phyloP scores from a whole-genome alignment of 1,284 basidiomycete species.

The Pascua guehoae region DNA sequence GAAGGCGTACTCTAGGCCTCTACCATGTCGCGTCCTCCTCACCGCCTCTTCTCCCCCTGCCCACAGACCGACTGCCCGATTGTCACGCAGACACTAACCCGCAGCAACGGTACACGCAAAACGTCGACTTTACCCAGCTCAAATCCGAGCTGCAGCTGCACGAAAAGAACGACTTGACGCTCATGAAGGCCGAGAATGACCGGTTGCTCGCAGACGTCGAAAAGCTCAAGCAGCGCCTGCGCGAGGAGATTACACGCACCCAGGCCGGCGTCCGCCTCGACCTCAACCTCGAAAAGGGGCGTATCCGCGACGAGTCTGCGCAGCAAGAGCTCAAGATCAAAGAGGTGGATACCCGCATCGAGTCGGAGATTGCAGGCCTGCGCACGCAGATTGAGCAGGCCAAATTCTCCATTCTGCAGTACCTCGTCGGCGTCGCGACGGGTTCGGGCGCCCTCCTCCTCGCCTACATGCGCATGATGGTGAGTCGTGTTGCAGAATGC shows the following conservation, averaged over 20 bases:
- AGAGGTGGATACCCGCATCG: conserved; percentile 96
- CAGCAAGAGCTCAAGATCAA: conserved; percentile 95
- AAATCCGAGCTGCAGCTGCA: conserved; percentile 94
- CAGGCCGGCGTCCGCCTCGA: conserved; percentile 93
- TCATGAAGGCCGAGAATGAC: conserved; percentile 95
- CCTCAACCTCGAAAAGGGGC: conserved; percentile 91
- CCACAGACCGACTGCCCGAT: too few species aligned
- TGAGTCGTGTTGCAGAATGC: conserved; percentile 18
- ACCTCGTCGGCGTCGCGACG: conserved; percentile 48
- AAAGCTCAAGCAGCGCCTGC: conserved; percentile 88
- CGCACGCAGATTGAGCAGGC: conserved; percentile 84
- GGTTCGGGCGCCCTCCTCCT: conserved; percentile 48
- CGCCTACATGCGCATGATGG: conserved; percentile 50
- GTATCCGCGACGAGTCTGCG: conserved; percentile 89
- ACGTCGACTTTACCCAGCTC: conserved; percentile 95
- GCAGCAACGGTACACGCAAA: conserved; percentile 84
- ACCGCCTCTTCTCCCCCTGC: not conserved
- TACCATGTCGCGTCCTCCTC: not conserved
- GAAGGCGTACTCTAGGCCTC: not conserved
- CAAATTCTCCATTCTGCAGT: conserved; percentile 60
- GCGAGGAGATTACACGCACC: conserved; percentile 87
- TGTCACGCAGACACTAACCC: conserved; percentile 38
- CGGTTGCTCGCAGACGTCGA: conserved; percentile 86
- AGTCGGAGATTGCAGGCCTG: conserved; percentile 89
- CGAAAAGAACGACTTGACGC: conserved; percentile 94